A percentile compares a stretch with the other conserved stretches of the same genome.
Evolutionary conservation across 352 stramenopile genomes (phyloP).

Genomic region (Aphanomyces euteiches): DNA sequence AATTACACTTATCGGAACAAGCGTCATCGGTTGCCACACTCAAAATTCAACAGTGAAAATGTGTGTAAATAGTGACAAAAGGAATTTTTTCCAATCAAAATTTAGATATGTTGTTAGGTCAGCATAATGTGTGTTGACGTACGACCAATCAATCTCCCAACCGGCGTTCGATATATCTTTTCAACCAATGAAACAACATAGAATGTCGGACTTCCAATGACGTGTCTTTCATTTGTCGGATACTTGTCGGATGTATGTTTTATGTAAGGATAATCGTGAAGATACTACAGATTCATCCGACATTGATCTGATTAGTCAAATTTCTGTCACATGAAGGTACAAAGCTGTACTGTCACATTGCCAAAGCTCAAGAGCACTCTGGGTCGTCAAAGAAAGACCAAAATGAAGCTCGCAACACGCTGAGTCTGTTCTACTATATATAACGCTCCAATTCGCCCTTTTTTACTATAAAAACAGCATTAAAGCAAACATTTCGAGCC

Average conservation of each 20-base stretch:
- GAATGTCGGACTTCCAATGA: neutral
- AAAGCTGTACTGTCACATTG: neutral
- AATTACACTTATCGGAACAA: neutral
- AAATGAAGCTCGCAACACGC: neutral
- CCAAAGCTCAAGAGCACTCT: neutral
- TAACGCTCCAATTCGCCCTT: neutral
- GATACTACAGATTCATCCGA: neutral
- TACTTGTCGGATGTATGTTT: neutral
- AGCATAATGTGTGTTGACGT: neutral
- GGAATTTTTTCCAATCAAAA: neutral
- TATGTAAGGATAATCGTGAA: neutral
- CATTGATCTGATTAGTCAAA: neutral
- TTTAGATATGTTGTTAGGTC: neutral
- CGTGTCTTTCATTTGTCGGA: neutral
- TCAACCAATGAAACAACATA: neutral
- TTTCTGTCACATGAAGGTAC: neutral
- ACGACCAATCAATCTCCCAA: neutral
- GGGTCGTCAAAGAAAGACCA: neutral
- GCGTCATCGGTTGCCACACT: too few relatives aligned
- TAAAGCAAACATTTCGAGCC: constrained; percentile 10
- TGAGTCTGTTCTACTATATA: neutral
- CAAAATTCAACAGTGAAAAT: neutral
- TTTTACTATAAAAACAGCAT: constrained; percentile 22
- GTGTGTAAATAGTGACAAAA: neutral
- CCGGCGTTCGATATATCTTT: neutral